Evolutionary conservation across 805 yeast genomes (phyloP).

Genomic region (Zygosaccharomyces kombuchaensis): DNA sequence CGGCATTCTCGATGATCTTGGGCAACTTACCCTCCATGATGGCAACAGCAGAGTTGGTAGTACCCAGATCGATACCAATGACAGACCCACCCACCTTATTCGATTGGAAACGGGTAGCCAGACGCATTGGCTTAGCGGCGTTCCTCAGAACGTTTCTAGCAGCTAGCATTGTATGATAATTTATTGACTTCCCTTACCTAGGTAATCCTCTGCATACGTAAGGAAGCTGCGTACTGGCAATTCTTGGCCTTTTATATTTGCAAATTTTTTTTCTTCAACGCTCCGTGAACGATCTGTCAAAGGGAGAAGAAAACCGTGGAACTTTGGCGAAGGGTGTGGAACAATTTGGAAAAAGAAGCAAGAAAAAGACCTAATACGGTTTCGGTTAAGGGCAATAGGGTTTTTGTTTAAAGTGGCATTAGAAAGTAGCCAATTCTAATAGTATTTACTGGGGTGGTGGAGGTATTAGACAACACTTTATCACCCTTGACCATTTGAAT

Average conservation of each 20-base stretch:
- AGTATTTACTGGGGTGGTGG: too few species aligned
- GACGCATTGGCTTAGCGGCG: conserved; percentile 18
- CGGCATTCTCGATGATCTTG: conserved; percentile 72
- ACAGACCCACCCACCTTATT: conserved; percentile 43
- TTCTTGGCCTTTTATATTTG: conserved; percentile 9
- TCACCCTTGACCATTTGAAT: too few species aligned
- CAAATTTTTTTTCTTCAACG: background rate
- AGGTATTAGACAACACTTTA: too few species aligned
- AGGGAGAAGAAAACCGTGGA: conserved; percentile 6
- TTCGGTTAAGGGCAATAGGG: background rate
- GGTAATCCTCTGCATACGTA: background rate
- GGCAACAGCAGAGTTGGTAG: conserved; percentile 87
- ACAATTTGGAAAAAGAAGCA: background rate
- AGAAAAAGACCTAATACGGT: background rate
- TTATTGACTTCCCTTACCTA: background rate
- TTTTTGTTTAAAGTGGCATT: too few species aligned
- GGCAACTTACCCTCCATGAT: conserved; percentile 67
- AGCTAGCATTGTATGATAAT: conserved; percentile 22
- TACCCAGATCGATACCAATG: conserved; percentile 81
- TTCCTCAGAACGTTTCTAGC: conserved; percentile 26
- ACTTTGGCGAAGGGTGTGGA: conserved; percentile 1
- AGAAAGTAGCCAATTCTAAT: too few species aligned
- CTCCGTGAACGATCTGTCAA: too few species aligned
- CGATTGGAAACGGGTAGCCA: conserved; percentile 35
- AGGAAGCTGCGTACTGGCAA: background rate